Evolutionary conservation across 805 yeast species (phyloP).

Genomic region (Starmerella davenportii): DNA sequence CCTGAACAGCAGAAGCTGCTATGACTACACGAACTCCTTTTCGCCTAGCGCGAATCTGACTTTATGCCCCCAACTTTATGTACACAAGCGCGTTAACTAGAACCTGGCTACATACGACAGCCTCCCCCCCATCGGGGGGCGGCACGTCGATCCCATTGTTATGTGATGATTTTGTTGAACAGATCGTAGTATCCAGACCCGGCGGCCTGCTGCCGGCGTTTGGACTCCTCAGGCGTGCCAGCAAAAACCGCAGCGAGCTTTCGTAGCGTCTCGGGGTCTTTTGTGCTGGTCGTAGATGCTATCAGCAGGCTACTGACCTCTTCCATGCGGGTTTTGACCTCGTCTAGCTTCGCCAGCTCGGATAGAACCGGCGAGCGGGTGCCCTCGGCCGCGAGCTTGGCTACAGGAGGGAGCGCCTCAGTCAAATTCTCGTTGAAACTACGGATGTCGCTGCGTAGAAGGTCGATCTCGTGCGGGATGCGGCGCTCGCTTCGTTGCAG

Average conservation of each 20-base stretch:
- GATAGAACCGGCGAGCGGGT: slow-evolving; percentile 10
- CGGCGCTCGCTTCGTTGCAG: slow-evolving; percentile 18
- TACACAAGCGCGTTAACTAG: background rate
- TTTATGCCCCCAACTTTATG: background rate
- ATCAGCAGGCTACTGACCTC: slow-evolving; percentile 17
- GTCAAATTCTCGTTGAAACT: slow-evolving; percentile 14
- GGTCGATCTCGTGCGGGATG: slow-evolving; percentile 22
- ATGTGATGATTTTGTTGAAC: slow-evolving; percentile 9
- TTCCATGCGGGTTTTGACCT: slow-evolving; percentile 16
- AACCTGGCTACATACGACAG: too few species aligned
- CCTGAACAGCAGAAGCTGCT: slow-evolving; percentile 18
- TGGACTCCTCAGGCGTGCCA: slow-evolving; percentile 13
- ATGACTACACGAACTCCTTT: background rate
- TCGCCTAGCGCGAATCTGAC: too few species aligned
- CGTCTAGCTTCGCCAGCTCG: slow-evolving; percentile 16
- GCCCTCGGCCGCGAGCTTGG: slow-evolving; percentile 3
- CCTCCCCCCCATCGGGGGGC: background rate
- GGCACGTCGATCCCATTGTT: too few species aligned
- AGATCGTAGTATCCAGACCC: slow-evolving; percentile 8
- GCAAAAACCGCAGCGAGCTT: slow-evolving; percentile 11
- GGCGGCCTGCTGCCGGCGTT: slow-evolving; percentile 3
- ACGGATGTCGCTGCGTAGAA: slow-evolving; percentile 20
- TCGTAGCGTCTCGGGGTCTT: slow-evolving; percentile 2
- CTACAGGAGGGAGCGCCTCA: slow-evolving; percentile 8
- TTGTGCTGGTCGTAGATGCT: slow-evolving; percentile 7